Evolutionary conservation across 768 basidiomycete genomes (phyloP).

Genomic region (Suillus alpinus): DNA sequence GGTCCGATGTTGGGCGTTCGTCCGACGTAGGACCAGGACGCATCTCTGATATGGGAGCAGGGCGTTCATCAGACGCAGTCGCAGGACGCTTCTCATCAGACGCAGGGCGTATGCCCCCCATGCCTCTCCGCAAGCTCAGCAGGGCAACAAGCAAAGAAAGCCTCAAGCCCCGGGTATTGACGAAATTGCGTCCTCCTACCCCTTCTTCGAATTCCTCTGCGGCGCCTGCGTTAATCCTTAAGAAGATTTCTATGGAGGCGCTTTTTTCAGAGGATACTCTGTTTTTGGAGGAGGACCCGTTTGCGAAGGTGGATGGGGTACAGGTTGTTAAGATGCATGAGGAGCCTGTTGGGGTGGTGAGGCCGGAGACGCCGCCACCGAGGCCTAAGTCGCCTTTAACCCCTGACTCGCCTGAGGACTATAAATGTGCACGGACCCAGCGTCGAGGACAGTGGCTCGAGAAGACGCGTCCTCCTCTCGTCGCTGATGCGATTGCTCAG

Average conservation of each 20-base stretch:
- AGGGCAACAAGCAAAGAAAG: slow-evolving; percentile 12
- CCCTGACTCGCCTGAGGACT: slow-evolving; percentile 34
- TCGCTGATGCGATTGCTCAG: slow-evolving; percentile 31
- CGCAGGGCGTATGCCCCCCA: slow-evolving; percentile 8
- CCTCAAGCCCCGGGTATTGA: slow-evolving; percentile 22
- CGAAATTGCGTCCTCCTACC: slow-evolving; percentile 30
- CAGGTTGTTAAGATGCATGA: slow-evolving; percentile 35
- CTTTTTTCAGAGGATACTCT: slow-evolving; percentile 17
- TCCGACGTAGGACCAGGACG: too few relatives aligned
- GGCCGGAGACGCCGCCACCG: slow-evolving; percentile 1
- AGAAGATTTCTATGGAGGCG: slow-evolving; percentile 8
- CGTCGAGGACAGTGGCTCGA: slow-evolving; percentile 40
- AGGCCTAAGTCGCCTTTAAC: slow-evolving; percentile 9
- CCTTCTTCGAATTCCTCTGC: slow-evolving; percentile 24
- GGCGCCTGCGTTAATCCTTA: slow-evolving; percentile 1
- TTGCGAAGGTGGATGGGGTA: slow-evolving; percentile 55
- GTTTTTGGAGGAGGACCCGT: slow-evolving; percentile 38
- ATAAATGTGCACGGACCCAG: slow-evolving; percentile 38
- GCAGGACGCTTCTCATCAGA: too few relatives aligned
- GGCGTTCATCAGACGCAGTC: neutral
- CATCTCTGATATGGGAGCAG: too few relatives aligned
- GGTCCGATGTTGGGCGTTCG: too few relatives aligned
- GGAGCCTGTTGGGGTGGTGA: slow-evolving; percentile 6
- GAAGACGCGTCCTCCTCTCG: slow-evolving; percentile 34
- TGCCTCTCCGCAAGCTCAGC: slow-evolving; percentile 14